A percentile compares a stretch with the other conserved stretches of the same genome.
Evolutionary conservation across 805 yeast species (phyloP).

Genomic region (Isabelozyma rhagii): DNA sequence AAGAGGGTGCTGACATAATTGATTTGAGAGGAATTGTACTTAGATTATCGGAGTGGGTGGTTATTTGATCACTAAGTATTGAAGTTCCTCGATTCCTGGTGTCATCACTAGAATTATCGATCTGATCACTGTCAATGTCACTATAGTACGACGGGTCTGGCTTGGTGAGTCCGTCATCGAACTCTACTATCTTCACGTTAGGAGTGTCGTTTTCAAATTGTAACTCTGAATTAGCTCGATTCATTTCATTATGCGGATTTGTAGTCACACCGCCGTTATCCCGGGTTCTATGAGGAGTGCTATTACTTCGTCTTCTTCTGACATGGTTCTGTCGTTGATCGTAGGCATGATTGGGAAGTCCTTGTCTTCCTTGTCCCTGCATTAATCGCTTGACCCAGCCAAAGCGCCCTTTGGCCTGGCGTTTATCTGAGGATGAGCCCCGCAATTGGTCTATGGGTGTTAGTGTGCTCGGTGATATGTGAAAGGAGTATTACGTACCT

Average conservation of each 20-base stretch:
- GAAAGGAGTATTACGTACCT: background rate
- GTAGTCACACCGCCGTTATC: constrained; percentile 2
- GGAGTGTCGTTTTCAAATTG: background rate
- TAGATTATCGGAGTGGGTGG: constrained; percentile 32
- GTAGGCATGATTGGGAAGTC: background rate
- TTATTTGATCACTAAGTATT: constrained; percentile 13
- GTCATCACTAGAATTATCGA: constrained; percentile 2
- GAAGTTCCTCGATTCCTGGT: constrained; percentile 5
- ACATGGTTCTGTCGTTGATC: background rate
- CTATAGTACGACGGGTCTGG: background rate
- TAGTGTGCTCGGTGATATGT: background rate
- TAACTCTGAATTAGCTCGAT: constrained; percentile 1
- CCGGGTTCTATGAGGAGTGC: constrained; percentile 1
- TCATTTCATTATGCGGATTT: background rate
- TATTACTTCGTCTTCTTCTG: constrained; percentile 1
- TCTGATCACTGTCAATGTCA: constrained; percentile 2
- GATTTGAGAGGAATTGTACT: constrained; percentile 51
- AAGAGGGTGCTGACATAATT: constrained; percentile 37
- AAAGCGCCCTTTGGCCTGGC: constrained; percentile 30
- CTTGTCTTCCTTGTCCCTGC: constrained; percentile 30
- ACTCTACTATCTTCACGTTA: constrained; percentile 5
- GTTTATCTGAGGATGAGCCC: constrained; percentile 14
- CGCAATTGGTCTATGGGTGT: background rate
- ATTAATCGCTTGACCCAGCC: constrained; percentile 41
- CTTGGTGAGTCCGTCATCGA: constrained; percentile 7